Evolutionary conservation across 257 asterid species (phyloP), one percentile per base, ranked within the genome.

Genomic region (Cordia subcordata): DNA sequence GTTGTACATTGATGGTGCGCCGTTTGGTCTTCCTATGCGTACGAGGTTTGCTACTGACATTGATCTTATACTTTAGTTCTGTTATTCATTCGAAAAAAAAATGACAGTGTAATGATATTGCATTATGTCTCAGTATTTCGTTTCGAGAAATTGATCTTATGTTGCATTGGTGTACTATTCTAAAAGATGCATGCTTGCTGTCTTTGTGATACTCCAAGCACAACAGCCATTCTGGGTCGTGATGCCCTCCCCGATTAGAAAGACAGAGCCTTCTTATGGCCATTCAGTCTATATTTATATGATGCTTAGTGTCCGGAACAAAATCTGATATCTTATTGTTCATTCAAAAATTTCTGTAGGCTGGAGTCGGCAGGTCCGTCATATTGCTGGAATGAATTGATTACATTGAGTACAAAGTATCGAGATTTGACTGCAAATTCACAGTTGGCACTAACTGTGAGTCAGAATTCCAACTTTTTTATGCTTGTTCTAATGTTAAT

Each of bases 21-120:
- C 99, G 13, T 88, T 92, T 74, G 99, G 99, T 46, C 96, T 92
- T 60, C 96, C 99, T 68, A 82, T 83, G 89, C 78, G 97, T 74
- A 82, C 99, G 51, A 88, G 99, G 99, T 88, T 75, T 66, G 44
- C 18, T 49, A 11, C 18, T 14, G 9, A 47, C 16, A 47, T 10
- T 45, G 18, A 14, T 47, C 53, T 10, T 47, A 6, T 11, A 27
- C 6, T 27, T 3, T 6, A 27, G 3, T 27, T 27, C 35, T 27
- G 35, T 27, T 27, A 27, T 27, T 27, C 35, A 6, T 27, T 27
- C 6, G 4, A 1, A 27, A 1, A 27, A 27, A 1, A 6, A 1
- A 27, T 27, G 35, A 6, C 35, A 27, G 4, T 27, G 35, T 27
- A 27, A 27, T 3, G 35, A n/a, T n/a, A n/a, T n/a, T n/a, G n/a